A percentile compares a stretch with the other conserved stretches of the same genome.
Evolutionary conservation across 2,329 filamentous ascomycete genomes (phyloP).

Genomic region (Fusarium sp.): DNA sequence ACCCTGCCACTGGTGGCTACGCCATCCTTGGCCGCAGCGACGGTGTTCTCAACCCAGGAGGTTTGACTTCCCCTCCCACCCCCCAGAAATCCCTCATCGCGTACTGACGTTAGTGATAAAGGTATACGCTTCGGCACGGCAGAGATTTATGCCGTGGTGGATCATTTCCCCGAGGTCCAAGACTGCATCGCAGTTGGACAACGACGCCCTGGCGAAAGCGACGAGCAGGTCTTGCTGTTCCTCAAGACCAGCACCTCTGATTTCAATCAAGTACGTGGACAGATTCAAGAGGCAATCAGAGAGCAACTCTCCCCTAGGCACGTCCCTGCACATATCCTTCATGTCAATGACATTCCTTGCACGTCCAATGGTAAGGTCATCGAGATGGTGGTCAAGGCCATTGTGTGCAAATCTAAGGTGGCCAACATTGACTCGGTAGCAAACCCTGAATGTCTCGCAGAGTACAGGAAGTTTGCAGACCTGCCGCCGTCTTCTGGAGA

Average conservation of each 20-base stretch:
- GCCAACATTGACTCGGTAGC: background rate
- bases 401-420: background rate
- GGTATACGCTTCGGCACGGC: conserved; percentile 20
- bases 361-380: background rate
- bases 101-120: background rate
- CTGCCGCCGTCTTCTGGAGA: background rate
- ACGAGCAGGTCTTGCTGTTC: conserved; percentile 12
- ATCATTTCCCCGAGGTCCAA: background rate
- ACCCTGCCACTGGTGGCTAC: background rate
- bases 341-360: background rate
- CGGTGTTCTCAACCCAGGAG: conserved; percentile 15
- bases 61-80: background rate
- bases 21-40: conserved; percentile 14
- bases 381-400: background rate
- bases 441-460: background rate
- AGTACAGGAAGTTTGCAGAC: background rate
- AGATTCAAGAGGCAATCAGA: background rate
- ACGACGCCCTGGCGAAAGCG: conserved; percentile 2
- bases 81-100: background rate
- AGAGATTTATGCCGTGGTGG: conserved; percentile 13
- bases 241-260: background rate
- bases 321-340: background rate
- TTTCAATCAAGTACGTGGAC: no score
- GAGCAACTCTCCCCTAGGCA: background rate
- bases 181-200: conserved; percentile 15